Evolutionary conservation across 2,329 filamentous ascomycete species (phyloP), one percentile per base, ranked within the genome.

Genomic region (Apiospora sp.): DNA sequence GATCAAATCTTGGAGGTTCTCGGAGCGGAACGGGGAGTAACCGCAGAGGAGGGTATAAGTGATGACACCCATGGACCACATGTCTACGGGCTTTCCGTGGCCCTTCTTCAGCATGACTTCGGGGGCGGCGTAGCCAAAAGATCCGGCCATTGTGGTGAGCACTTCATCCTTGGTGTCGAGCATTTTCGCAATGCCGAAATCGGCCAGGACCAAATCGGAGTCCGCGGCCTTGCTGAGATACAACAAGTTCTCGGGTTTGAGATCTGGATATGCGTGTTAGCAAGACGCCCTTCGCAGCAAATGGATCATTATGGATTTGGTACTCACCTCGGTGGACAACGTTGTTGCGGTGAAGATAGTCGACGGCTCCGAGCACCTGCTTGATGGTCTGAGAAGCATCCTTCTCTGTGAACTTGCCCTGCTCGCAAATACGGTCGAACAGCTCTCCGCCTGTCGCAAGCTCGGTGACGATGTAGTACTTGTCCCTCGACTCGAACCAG

Each of bases 401-500:
- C 86, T 98, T 98, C 83, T 99, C 96, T 19, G 96, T 99, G 85
- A 98, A 99, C 82, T 94, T 97, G 78, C 96, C 97, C 84, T 97
- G 94, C 81, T 98, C 95, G 85, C 96, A 99, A 79, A 99, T 99
- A 72, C 97, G 92, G 81, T 99, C 96, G 83, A 99, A 99, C 75
- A 99, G 86, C 85, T 99, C 96, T 82, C 96, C 96, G 77, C 96
- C 96, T 0, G 94, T 98, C 58, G 96, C 96, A 72, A 99, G 88
- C 84, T 99, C 93, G 44, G 96, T 99, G 78, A 99, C 95, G 78
- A 99, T 98, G 83, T 99, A 99, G 86, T 98, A 99, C 87, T 99
- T 99, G 87, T 99, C 96, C 85, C 95, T 94, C 72, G 96, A 98
- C 86, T 99, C 96, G 81, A 99, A 99, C 96, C 96, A 99, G 83